Evolutionary conservation across 2,329 filamentous ascomycete genomes (phyloP).

Genomic region (Ascochyta lentis): DNA sequence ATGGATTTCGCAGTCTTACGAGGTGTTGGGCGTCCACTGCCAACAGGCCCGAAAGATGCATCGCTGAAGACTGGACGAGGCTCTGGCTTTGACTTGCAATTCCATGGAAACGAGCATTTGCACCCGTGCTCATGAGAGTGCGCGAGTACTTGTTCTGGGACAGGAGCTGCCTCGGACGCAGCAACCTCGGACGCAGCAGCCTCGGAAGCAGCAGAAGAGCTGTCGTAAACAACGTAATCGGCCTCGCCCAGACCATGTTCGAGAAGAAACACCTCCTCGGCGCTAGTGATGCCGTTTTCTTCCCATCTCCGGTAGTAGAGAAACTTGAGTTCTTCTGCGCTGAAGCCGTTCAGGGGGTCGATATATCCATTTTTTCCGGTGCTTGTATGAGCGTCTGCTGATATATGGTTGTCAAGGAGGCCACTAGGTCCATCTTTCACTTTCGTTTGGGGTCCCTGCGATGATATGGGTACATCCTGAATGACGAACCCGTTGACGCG

Average conservation of each 20-base stretch:
- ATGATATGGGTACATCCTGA: too few species aligned
- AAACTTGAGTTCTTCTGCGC: neutral
- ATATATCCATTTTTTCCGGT: neutral
- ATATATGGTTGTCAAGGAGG: too few species aligned
- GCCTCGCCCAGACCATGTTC: neutral
- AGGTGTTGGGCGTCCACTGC: neutral
- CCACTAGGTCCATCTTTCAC: too few species aligned
- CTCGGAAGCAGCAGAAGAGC: neutral
- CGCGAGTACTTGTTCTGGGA: neutral
- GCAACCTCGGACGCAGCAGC: too few species aligned
- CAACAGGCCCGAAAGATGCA: neutral
- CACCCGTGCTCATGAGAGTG: neutral
- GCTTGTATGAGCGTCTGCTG: too few species aligned
- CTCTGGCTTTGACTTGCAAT: neutral
- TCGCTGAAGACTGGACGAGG: neutral
- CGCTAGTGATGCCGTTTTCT: neutral
- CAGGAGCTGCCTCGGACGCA: neutral
- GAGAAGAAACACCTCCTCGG: neutral
- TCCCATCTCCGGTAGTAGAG: neutral
- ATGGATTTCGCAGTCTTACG: too few species aligned
- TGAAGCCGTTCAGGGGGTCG: neutral
- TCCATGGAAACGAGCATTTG: neutral
- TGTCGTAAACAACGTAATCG: neutral
- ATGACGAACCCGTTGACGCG: too few species aligned
- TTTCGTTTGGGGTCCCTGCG: too few species aligned